Base-by-base conservation (phyloP, 2,329 filamentous ascomycete species). In the Neofusicoccum laricinum region DNA sequence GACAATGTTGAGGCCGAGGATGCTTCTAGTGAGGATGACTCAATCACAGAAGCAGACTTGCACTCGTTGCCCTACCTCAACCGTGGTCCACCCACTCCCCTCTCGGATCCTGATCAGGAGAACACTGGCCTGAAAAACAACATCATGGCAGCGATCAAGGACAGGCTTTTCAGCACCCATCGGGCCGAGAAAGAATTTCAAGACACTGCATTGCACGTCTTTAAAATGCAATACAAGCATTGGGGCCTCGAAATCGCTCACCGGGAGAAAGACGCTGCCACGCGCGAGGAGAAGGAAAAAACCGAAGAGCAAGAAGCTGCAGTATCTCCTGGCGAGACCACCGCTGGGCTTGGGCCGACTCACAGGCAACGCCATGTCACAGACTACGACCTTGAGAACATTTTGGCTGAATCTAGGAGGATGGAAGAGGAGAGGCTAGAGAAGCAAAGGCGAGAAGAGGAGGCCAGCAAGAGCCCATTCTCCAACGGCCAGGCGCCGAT, bases 401-500 rank as follows among this genome's bases (percentile, higher is more conserved):
- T 64, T 17, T 30, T 59, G 21, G 48, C 43, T 2, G 88, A 90
- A 69, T 93, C 90, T 0, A 85, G 88, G 71, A 84, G 85, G 21
- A 88, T 90, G 68, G 89, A 91, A 65, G 88, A 89, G 67, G 90
- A 92, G 71, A 83, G 86, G 38, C 84, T 86, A 65, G 89, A 92
- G 68, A 86, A 89, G 53, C 88, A 90, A 55, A 72, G 69, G 48
- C 69, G 71, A 49, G 80, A 82, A 34, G 76, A 74, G 17, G 80
- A 82, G 61, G 55, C 55, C 17, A 85, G 85, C 38, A 85, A 87
- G 68, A 87, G 89, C 72, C 87, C 90, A 62, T 88, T 89, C 71
- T 88, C 88, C 65, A 88, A 90, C 66, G 90, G 86, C 67, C 89
- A 91, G 49, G 91, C 91, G 0, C 82, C 84, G 3, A 86, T 94